A percentile compares a stretch with the other conserved stretches of the same genome.
Evolutionary conservation across 2,329 filamentous ascomycete genomes (phyloP).

Genomic region (Talaromyces sp.): DNA sequence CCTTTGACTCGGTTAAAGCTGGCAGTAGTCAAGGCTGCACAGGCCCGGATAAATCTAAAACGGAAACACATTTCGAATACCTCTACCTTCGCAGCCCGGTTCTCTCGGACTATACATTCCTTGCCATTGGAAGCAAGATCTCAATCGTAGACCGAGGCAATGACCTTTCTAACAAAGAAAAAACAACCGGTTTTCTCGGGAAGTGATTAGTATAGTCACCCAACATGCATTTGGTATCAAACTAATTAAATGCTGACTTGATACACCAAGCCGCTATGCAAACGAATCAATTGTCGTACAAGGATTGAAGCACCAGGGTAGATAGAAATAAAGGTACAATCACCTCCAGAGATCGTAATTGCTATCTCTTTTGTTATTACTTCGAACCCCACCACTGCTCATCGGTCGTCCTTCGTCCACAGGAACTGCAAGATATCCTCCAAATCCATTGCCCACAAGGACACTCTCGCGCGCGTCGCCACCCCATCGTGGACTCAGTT

Average conservation of each 20-base stretch:
- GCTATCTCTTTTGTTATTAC: slow-evolving; percentile 29
- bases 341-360: slow-evolving; percentile 40
- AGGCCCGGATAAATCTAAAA: no score
- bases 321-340: neutral
- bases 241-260: neutral
- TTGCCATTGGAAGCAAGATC: no score
- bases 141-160: no score
- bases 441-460: slow-evolving; percentile 65
- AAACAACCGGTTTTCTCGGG: no score
- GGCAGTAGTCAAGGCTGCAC: no score
- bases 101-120: no score
- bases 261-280: neutral
- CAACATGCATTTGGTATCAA: neutral
- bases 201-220: no score
- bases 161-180: no score
- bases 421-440: slow-evolving; percentile 64
- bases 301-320: neutral
- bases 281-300: neutral
- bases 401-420: slow-evolving; percentile 43
- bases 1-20: no score
- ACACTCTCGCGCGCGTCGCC: slow-evolving; percentile 59
- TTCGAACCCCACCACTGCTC: slow-evolving; percentile 29
- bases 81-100: no score
- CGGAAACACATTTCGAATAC: no score
- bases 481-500: slow-evolving; percentile 56